These are phyloP conservation scores for Botrytis cinerea DNA, from an alignment of 2,329 filamentous ascomycete species.

Conservation along the genomic window DNA sequence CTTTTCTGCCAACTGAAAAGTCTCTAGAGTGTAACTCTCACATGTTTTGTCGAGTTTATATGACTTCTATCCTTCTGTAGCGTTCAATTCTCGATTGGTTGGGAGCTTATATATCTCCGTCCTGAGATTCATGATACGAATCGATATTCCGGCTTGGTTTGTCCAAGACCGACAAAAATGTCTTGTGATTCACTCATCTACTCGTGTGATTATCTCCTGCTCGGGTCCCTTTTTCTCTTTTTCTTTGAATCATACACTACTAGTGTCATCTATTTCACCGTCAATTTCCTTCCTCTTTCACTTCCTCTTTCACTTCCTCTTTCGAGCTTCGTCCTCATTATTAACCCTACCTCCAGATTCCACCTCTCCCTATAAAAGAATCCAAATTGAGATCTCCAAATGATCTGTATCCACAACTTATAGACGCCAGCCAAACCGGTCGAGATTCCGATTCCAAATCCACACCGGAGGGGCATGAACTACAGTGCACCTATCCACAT, in stretches of 20 bases:
- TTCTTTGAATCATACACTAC: neutral
- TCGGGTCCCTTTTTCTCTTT: no score
- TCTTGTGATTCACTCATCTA: neutral
- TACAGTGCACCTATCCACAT: neutral
- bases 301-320: no score
- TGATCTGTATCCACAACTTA: neutral
- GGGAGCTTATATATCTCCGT: neutral
- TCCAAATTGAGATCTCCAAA: neutral
- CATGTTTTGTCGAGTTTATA: no score
- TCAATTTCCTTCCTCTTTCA: neutral
- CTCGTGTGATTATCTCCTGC: neutral
- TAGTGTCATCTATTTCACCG: neutral
- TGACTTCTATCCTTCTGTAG: neutral
- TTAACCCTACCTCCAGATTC: neutral
- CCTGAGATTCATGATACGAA: neutral
- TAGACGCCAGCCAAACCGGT: no score
- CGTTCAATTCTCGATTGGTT: neutral
- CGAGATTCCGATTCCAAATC: no score
- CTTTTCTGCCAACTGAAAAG: neutral
- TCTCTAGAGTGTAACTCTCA: neutral
- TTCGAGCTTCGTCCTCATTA: no score
- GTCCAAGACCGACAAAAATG: fast-evolving
- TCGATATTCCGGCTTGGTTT: neutral
- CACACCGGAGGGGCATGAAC: neutral
- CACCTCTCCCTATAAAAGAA: no score